Base-by-base conservation (phyloP, 2,329 filamentous ascomycete species). In the Xylariaceae sp. region DNA sequence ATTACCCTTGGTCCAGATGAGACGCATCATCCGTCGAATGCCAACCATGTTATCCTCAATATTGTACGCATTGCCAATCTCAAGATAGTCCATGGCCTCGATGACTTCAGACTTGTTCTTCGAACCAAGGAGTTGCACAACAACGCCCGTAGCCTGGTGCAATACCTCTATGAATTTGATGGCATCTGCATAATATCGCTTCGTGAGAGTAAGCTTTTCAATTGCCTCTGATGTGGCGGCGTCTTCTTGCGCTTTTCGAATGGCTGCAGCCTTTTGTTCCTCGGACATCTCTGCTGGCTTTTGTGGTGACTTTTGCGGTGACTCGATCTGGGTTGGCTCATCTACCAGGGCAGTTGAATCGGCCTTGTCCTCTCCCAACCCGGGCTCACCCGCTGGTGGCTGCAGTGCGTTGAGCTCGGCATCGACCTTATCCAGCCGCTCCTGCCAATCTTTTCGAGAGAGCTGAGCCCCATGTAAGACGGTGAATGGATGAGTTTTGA, bases 1-100 rank as follows among this genome's bases (percentile, higher is more conserved):
- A 76, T 98, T 99, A 66, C 95, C 94, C 77, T 99, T 99, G 63
- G 95, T 99, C 95, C 95, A 99, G 73, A 99, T 99, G 17, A 99
- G 82, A 50, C 94, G 88, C 62, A 99, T 82, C 95, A 99, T 99
- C 55, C 92, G 89, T 57, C 94, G 86, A 69, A 99, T 98, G 55
- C 96, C 95, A 34, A 89, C 78, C 73, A 96, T 93, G 70, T 96
- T 92, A 65, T 95, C 91, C 73, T 97, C 91, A 56, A 99, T 89
- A 73, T 96, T 95, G 81, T 98, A 98, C 5, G 93, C 94, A 73
- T 99, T 93, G 40, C 95, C 89, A 40, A 96, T 87, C 66, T 96
- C 92, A 66, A 99, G 96, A 76, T 96, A 99, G 72, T 99, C 95
- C 87, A 99, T 99, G 14, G 96, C 95, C 74, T 99, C 96, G 61